Evolutionary conservation across 1,284 basidiomycete species (phyloP), one percentile per base, ranked within the genome.

Genomic region (Ceraceosorus bombacis): DNA sequence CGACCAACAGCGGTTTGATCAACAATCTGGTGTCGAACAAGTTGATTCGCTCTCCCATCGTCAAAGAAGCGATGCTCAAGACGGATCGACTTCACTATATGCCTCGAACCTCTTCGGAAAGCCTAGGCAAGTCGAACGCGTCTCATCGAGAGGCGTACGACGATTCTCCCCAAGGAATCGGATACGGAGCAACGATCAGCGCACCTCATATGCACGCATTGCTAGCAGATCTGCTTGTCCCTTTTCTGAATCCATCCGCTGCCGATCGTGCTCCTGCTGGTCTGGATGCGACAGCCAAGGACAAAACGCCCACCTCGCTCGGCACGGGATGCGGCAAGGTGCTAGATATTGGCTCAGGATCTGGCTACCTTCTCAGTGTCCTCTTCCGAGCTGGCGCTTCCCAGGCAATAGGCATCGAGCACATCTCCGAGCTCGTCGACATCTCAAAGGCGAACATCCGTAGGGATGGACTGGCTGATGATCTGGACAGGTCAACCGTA

Each of bases 161-260:
- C 39, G 90, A 93, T 72, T 84, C 85, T 0, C 90, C 90, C 13
- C 87, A 89, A 85, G 86, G 82, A 7, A 92, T 90, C 57, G 87
- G 87, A 2, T 82, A 86, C 67, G 85, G 84, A 10, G 90, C 90
- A 17, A 94, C 90, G 0, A 92, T 93, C 64, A 88, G 86, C 53
- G 91, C 90, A 0, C 90, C 90, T 2, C 90, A 93, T 76, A 93
- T 75, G 72, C 90, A 94, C 66, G 90, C 89, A 0, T 85, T 90
- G 67, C 89, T 89, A 0, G 74, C 83, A 5, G 86, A 90, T 73
- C 82, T 86, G 59, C 83, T 93, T 15, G 80, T 88, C 0, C 83
- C 85, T 0, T 85, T 84, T 69, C 82, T 93, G 17, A 79, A 81
- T 9, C 86, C 87, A 0, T 88, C 88, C 0, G 27, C 27, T 27